Evolutionary conservation across 2,329 filamentous ascomycete species (phyloP).

Genomic region (Talaromyces sp.): DNA sequence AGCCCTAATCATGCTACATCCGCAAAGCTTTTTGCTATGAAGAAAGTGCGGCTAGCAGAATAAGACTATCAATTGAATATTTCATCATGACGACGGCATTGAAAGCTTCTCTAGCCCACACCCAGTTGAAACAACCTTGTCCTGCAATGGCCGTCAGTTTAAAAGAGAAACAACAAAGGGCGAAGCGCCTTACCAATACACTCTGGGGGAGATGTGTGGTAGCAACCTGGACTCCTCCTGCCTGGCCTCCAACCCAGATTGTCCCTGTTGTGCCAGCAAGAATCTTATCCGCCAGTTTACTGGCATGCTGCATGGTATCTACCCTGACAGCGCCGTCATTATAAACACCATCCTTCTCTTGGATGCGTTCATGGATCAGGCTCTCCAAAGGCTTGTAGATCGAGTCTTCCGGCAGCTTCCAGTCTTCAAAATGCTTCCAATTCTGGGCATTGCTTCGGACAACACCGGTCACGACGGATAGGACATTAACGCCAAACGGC

Average conservation of each 20-base stretch:
- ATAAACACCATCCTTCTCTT: conserved; percentile 1
- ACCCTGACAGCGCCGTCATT: conserved; percentile 1
- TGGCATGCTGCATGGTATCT: conserved; percentile 14
- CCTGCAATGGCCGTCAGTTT: not conserved
- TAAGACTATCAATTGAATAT: too few species aligned
- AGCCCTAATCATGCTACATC: too few species aligned
- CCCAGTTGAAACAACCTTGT: not conserved
- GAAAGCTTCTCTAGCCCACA: conserved; percentile 1
- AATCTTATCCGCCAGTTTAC: conserved; percentile 19
- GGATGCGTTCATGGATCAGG: conserved; percentile 5
- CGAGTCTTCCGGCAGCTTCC: conserved; percentile 15
- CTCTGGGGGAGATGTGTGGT: conserved; percentile 1
- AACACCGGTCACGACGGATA: conserved; percentile 16
- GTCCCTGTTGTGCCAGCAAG: conserved; percentile 13
- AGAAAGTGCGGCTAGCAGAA: too few species aligned
- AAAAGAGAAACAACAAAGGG: too few species aligned
- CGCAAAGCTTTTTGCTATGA: too few species aligned
- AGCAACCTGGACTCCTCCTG: not conserved
- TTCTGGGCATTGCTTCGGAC: conserved; percentile 14
- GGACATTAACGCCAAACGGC: conserved; percentile 20
- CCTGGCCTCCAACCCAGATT: not conserved
- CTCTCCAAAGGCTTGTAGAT: conserved; percentile 14
- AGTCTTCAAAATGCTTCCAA: conserved; percentile 3
- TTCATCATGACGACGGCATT: too few species aligned
- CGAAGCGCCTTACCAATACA: not conserved